Conservation (phyloP, 129 eudicot species). For the Daucus carota region DH1_v3.0 NC_030383.2:58017001-58017500, state of each 20-base stretch:
- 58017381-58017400: background rate
- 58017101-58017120: conserved; percentile 93
- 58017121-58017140: conserved; percentile 90
- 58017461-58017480: background rate
- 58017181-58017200: conserved; percentile 14
- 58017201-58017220: background rate
- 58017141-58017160: conserved; percentile 91
- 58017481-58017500: background rate
- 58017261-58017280: background rate
- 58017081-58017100: conserved; percentile 91
- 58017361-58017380: background rate
- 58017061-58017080: conserved; percentile 84
- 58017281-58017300: background rate
- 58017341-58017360: background rate
- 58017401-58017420: background rate
- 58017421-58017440: background rate
- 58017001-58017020: background rate
- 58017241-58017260: background rate
- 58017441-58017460: background rate
- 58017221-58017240: background rate
- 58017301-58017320: background rate
- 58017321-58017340: background rate
- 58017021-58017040: conserved; percentile 24
- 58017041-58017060: conserved; percentile 89
- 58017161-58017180: conserved; percentile 92